Evolutionary conservation across 495 filamentous ascomycete species (phyloP).

Genomic region (Friedmanniomyces simplex): DNA sequence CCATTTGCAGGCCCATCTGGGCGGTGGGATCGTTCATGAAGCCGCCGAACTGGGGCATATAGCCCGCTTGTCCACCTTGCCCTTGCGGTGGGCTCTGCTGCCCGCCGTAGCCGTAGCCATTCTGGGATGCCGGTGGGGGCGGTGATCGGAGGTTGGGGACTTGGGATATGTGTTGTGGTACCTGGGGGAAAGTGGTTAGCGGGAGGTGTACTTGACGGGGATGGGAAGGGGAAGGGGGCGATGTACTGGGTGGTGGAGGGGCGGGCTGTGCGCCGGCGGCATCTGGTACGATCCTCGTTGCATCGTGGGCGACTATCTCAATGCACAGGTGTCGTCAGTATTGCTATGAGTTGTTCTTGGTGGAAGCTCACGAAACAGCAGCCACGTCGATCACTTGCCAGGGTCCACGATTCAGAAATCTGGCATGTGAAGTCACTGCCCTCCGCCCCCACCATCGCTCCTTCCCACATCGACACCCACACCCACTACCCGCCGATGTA

Average conservation of each 20-base stretch:
- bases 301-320: conserved; percentile 40
- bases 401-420: conserved; percentile 3
- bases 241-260: conserved; percentile 97
- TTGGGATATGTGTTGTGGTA: conserved; percentile 95
- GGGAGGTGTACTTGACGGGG: conserved; percentile 94
- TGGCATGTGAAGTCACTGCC: conserved; percentile 10
- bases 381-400: neutral
- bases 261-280: conserved; percentile 73
- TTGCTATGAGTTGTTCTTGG: neutral
- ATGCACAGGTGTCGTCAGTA: neutral
- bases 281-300: conserved; percentile 66
- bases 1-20: conserved; percentile 90
- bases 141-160: conserved; percentile 98
- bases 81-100: conserved; percentile 22
- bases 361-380: neutral
- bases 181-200: conserved; percentile 32
- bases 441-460: neutral
- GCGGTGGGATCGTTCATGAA: conserved; percentile 96
- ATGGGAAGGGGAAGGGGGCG: conserved; percentile 53
- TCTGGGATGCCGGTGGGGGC: conserved; percentile 63
- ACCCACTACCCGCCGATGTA: too few relatives aligned
- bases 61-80: conserved; percentile 31
- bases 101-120: conserved; percentile 62
- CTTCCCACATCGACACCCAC: neutral
- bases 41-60: conserved; percentile 65